Percentiles rank a stretch among this genome's conserved stretches.
phyloP scores from a whole-genome alignment of 2,329 filamentous ascomycete genomes.

The Verticillium zaregamsianum region DNA sequence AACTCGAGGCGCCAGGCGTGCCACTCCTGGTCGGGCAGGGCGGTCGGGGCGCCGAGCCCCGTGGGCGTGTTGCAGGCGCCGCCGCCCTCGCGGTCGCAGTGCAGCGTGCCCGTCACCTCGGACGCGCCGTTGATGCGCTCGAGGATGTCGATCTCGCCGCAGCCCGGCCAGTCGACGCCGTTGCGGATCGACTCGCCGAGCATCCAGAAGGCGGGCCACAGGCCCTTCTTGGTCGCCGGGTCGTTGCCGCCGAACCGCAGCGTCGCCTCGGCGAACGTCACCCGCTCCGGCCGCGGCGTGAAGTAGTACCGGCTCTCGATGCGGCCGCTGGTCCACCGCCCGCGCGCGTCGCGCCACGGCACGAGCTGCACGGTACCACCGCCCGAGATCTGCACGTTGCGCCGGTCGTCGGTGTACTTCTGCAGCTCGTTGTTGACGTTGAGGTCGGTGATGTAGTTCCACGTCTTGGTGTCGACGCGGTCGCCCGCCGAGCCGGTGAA shows the following conservation, averaged over 20 bases:
- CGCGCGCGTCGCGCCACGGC: conserved; percentile 32
- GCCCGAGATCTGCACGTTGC: conserved; percentile 47
- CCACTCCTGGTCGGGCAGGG: conserved; percentile 40
- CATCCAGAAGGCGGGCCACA: conserved; percentile 53
- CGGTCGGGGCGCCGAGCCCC: conserved; percentile 30
- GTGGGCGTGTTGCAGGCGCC: conserved; percentile 43
- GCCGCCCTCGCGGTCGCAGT: conserved; percentile 39
- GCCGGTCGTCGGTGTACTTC: conserved; percentile 36
- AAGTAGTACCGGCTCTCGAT: conserved; percentile 44
- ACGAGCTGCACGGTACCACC: conserved; percentile 48
- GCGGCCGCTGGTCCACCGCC: conserved; percentile 45
- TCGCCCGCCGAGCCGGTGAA: conserved; percentile 34
- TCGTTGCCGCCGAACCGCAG: conserved; percentile 37
- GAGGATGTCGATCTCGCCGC: conserved; percentile 47
- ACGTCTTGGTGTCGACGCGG: conserved; percentile 25
- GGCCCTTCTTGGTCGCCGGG: conserved; percentile 36
- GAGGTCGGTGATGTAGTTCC: conserved; percentile 43
- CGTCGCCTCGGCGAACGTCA: conserved; percentile 38
- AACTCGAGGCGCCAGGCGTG: conserved; percentile 44
- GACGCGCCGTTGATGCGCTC: conserved; percentile 43
- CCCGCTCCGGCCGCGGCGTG: conserved; percentile 33
- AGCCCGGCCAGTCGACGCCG: conserved; percentile 42
- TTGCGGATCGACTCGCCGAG: conserved; percentile 41
- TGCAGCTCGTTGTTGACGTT: conserved; percentile 46
- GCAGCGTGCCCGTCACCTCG: conserved; percentile 42